Base-by-base conservation (phyloP, 768 basidiomycete species). In the Hygrocybe coccinea region DNA sequence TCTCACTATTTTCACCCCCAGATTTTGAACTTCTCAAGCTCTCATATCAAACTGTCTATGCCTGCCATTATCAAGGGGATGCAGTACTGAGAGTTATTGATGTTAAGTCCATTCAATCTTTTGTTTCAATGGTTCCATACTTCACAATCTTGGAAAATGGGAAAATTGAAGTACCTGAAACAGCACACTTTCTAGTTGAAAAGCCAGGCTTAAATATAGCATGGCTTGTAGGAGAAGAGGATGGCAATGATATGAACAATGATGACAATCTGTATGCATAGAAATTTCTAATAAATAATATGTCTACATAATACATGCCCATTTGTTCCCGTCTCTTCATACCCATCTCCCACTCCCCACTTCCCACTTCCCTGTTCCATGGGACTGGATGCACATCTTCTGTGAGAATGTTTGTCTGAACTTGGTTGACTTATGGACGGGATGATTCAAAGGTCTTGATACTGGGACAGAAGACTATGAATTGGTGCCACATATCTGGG, bases 81-180 rank as follows among this genome's bases (percentile, higher is more conserved):
- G n/a, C n/a, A n/a, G 52, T 17, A 3, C 46, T 62, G 1, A 15
- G 48, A 19, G 50, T 69, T 6, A 35, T 62, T 19, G 45, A 63
- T 2, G 21, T 62, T 2, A 60, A 56, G 19, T 1, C 6, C 1
- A 67, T 71, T 34, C 15, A 14, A 0, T 59, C 65, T 5, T 55
- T 63, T 11, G 57, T 71, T 15, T 64, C 63, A 8, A 65, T 71
- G 66, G 54, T 66, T 0, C 67, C 65, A 0, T 55, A 57, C 12
- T 49, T 25, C 17, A n/a, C 33, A 29, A 51, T 12, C 45, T 43
- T 22, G 39, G 43, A 2, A n/a, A 1, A 11, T 10, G 50, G 59
- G 12, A 56, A 63, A 50, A 17, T 47, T 47, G 19, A 47, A 12
- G 24, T 47, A n/a, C 25, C 24, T 11, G 34, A 11, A 9, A 47